Evolutionary conservation across 768 basidiomycete genomes (phyloP), one percentile per base, ranked within the genome.

Genomic region (Xerocomellus chrysenteron): DNA sequence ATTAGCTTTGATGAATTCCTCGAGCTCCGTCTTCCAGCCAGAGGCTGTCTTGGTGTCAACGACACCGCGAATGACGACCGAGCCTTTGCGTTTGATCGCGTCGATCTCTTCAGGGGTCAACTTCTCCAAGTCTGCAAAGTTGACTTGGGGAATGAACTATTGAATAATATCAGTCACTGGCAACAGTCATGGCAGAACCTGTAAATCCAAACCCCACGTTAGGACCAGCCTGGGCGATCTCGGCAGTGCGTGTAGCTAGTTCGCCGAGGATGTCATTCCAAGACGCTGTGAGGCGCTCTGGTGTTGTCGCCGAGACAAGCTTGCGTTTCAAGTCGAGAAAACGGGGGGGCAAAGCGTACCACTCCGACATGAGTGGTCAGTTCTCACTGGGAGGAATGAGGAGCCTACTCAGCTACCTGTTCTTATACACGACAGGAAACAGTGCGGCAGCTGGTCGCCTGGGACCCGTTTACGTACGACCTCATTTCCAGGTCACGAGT

Each of bases 71-170:
- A 89, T 83, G 32, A 89, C 80, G 35, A 90, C 78, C 19, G 78
- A 79, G 17, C 88, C 87, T 54, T 75, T 76, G 43, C 78, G 71
- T 63, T 75, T 82, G 58, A 89, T 82, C 50, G 66, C 74, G 3
- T 76, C 75, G 8, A 86, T 56, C 33, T 79, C 71, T 19, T 82
- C 80, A 0, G 64, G 53, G 43, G 74, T 72, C 41, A 89, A 68
- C 21, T 65, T 77, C 6, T 75, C 66, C 16, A 90, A 71, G 44
- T 85, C 79, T 4, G 75, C 64, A 64, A 86, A 86, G 17, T 80
- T 73, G 47, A 89, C 79, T 68, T 83, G 81, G 4, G 87, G 86
- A 39, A 89, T 76, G 60, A 77, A 80, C 86, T 87, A 45, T 54
- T 17, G 17, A 52, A 26, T 8, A 26, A 33, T 24, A 10, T 30